Base-by-base conservation (phyloP, 306 rosid genomes). In the Coriaria nepalensis region DNA sequence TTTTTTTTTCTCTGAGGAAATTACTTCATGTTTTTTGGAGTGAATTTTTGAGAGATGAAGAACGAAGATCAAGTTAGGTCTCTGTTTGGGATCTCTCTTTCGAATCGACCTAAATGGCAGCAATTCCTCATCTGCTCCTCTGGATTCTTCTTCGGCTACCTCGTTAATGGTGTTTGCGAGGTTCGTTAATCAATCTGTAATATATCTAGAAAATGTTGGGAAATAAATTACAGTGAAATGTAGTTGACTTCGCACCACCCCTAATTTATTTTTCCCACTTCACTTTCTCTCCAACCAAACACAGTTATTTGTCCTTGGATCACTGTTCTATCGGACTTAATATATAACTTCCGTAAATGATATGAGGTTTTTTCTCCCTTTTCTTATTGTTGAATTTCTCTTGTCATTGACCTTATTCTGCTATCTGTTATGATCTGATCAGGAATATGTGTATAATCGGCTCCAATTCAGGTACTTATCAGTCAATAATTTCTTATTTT, bases 71-170 rank as follows among this genome's bases (percentile, higher is more conserved):
- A 62, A 62, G 32, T 61, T 2, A 65, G 73, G 64, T 68, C 70
- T 49, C 71, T 74, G 7, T 78, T 78, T 51, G 78, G 81, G 76
- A 69, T 77, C 67, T 72, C 74, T 7, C 79, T 77, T 34, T 44
- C 72, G 10, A 58, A 69, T 20, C 66, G 74, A 50, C 71, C 79
- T 13, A 61, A 38, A 44, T 77, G 79, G 83, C 70, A 66, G 10
- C 83, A 66, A 49, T 77, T 77, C 53, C 40, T 73, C 39, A 66
- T 77, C 49, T 77, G 83, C 43, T 59, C 79, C 39, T 61, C 83
- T 49, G 79, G 83, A 40, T 73, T 77, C 73, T 74, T 78, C 73
- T 62, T 74, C 43, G 86, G 86, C 11, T 78, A 78, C 69, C 78
- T 74, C 14, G 74, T 71, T 41, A 78, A 78, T 63, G 86, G 81